Evolutionary conservation across 805 yeast genomes (phyloP).

Genomic region (Nakazawaea laoshanensis): DNA sequence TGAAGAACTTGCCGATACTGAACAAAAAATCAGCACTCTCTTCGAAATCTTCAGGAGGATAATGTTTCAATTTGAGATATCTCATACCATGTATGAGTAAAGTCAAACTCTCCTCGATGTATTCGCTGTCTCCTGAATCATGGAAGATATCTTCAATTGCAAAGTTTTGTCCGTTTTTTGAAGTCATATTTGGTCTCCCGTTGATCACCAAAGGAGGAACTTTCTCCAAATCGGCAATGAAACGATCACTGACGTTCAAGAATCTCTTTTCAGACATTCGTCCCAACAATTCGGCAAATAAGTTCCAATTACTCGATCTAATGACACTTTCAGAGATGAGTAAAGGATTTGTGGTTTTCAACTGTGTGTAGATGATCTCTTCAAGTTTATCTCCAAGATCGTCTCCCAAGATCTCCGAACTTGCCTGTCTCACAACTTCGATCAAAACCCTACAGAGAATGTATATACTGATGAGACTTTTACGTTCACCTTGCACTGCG

Average conservation of each 20-base stretch:
- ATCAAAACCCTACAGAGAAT: constrained; percentile 86
- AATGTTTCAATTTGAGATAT: constrained; percentile 66
- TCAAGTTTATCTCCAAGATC: constrained; percentile 79
- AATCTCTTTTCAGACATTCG: constrained; percentile 83
- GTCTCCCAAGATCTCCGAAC: constrained; percentile 63
- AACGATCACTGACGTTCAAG: constrained; percentile 83
- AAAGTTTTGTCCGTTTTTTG: neutral
- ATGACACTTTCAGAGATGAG: constrained; percentile 59
- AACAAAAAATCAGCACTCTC: constrained; percentile 88
- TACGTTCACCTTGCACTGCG: constrained; percentile 79
- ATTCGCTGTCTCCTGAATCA: constrained; percentile 20
- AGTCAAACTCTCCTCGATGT: constrained; percentile 50
- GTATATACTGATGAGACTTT: constrained; percentile 78
- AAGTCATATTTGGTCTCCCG: constrained; percentile 1
- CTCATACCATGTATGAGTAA: constrained; percentile 88
- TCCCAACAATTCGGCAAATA: constrained; percentile 83
- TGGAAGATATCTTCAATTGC: constrained; percentile 14
- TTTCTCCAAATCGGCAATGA: constrained; percentile 87
- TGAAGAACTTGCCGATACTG: constrained; percentile 79
- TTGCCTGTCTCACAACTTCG: constrained; percentile 85
- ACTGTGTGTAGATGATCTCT: constrained; percentile 86
- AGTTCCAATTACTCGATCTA: constrained; percentile 88
- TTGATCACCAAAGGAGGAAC: constrained; percentile 46
- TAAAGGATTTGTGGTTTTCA: constrained; percentile 79
- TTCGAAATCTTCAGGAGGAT: constrained; percentile 85